Conservation (phyloP, 2,329 filamentous ascomycete genomes). For the Scleromitrula shiraiana region DNA sequence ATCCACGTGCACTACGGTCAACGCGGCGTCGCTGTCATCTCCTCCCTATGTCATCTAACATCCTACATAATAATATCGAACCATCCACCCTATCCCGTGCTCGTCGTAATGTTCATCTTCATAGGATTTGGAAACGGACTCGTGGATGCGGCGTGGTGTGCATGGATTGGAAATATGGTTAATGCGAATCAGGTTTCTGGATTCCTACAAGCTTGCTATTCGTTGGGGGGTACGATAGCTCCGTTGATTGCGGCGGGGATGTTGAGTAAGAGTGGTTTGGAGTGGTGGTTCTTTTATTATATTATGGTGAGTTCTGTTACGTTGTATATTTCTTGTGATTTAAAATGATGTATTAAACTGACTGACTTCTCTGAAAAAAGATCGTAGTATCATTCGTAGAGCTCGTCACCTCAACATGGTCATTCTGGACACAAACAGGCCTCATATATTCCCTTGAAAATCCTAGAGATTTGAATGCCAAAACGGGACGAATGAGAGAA, state of each 20-base stretch:
- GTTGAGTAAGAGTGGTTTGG: constrained; percentile 52
- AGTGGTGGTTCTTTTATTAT: constrained; percentile 72
- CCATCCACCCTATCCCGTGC: constrained; percentile 61
- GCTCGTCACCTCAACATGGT: constrained; percentile 38
- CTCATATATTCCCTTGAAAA: constrained; percentile 43
- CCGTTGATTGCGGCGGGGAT: constrained; percentile 40
- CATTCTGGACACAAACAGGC: constrained; percentile 58
- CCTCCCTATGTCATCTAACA: constrained; percentile 14
- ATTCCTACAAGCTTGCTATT: constrained; percentile 65
- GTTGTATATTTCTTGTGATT: background rate
- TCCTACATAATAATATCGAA: constrained; percentile 39
- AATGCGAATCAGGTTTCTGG: constrained; percentile 65
- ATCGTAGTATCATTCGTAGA: constrained; percentile 51
- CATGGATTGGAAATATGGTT: constrained; percentile 59
- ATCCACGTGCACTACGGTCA: constrained; percentile 53
- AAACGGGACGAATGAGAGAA: constrained; percentile 21
- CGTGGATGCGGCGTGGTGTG: constrained; percentile 52
- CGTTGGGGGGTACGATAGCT: constrained; percentile 59
- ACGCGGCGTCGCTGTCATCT: constrained; percentile 41
- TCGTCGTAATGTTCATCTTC: constrained; percentile 57
- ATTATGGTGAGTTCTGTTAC: constrained; percentile 50
- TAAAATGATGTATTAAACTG: no score
- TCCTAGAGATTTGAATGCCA: constrained; percentile 36
- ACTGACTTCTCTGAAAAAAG: no score
- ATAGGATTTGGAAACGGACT: constrained; percentile 66